Evolutionary conservation across 257 asterid genomes (phyloP).

Genomic region (Solanum corneliomulleri): DNA sequence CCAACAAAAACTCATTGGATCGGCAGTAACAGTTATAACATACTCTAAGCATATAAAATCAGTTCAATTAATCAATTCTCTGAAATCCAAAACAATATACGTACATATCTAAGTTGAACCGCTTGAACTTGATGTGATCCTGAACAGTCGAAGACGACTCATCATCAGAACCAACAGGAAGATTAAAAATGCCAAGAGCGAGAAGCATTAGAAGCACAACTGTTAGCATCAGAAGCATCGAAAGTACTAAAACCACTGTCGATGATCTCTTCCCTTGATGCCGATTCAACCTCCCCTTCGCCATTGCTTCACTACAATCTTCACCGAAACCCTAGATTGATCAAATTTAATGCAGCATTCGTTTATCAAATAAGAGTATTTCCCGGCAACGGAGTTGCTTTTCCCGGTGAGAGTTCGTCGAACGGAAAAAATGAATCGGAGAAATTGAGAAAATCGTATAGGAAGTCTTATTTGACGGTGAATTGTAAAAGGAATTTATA

Average conservation of each 20-base stretch:
- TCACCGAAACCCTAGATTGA: background rate
- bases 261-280: constrained; percentile 65
- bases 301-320: constrained; percentile 15
- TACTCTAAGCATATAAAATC: background rate
- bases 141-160: constrained; percentile 14
- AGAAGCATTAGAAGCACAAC: constrained; percentile 67
- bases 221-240: constrained; percentile 63
- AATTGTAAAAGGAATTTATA: background rate
- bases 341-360: background rate
- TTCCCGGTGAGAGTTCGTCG: background rate
- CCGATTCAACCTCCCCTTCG: constrained; percentile 47
- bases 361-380: background rate
- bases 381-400: background rate
- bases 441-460: background rate
- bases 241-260: constrained; percentile 49
- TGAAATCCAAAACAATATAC: background rate
- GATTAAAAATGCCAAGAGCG: constrained; percentile 75
- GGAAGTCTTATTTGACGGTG: background rate
- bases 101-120: constrained; percentile 35
- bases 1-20: background rate
- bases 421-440: background rate
- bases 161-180: constrained; percentile 50
- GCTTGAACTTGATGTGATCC: constrained; percentile 56
- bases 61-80: background rate
- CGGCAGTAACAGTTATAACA: background rate